Evolutionary conservation across 495 filamentous ascomycete genomes (phyloP).

Genomic region (Aspergillus mulundensis): DNA sequence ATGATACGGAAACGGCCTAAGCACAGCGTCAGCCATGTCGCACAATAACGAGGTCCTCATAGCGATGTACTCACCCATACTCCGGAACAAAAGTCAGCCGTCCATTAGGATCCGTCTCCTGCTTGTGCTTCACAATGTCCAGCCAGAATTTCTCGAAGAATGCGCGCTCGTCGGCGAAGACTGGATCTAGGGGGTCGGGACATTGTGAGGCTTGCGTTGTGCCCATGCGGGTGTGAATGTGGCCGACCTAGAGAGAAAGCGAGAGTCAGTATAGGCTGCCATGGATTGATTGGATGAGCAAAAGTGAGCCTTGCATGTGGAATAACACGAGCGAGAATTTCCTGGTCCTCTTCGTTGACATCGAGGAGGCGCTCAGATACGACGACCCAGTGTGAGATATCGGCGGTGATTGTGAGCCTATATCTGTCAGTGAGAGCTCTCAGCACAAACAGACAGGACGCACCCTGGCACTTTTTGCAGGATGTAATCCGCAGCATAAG

Average conservation of each 20-base stretch:
- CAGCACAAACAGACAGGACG: neutral
- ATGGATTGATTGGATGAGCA: neutral
- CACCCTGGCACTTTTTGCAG: slow-evolving; percentile 25
- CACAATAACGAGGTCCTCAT: neutral
- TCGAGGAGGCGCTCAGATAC: slow-evolving; percentile 24
- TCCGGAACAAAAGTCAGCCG: slow-evolving; percentile 27
- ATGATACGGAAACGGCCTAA: slow-evolving; percentile 32
- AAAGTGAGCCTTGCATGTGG: slow-evolving; percentile 19
- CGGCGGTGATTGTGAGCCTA: slow-evolving; percentile 24
- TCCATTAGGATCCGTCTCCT: slow-evolving; percentile 9
- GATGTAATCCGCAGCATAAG: slow-evolving; percentile 18
- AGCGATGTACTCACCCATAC: slow-evolving; percentile 17
- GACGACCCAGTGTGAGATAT: slow-evolving; percentile 30
- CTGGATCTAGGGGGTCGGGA: slow-evolving; percentile 23
- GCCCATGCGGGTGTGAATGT: slow-evolving; percentile 29
- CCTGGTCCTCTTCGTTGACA: slow-evolving; percentile 21
- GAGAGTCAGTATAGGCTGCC: neutral
- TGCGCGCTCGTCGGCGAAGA: slow-evolving; percentile 22
- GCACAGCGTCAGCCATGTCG: too few relatives aligned
- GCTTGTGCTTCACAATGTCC: slow-evolving; percentile 15
- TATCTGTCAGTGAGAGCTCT: neutral
- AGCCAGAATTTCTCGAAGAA: slow-evolving; percentile 27
- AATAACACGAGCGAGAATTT: slow-evolving; percentile 20
- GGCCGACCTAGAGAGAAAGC: slow-evolving; percentile 17
- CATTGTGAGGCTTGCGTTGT: slow-evolving; percentile 31